A percentile compares a stretch with the other conserved stretches of the same genome.
These are phyloP conservation scores for Stylosanthes scabra DNA, from an alignment of 331 rosid species.

Conservation along the genomic window DNA sequence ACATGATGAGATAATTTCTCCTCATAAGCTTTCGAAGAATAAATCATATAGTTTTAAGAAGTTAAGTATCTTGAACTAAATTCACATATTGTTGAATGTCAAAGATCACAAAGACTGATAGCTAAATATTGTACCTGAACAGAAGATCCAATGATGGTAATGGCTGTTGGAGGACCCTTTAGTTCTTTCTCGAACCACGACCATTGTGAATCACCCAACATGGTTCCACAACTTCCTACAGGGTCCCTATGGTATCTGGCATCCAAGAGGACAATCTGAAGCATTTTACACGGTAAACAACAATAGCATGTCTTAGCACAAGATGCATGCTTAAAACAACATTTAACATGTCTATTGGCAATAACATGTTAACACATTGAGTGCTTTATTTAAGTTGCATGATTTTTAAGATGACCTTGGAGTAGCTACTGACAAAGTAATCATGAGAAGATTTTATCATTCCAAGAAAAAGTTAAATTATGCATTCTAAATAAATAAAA, in stretches of 20 bases:
- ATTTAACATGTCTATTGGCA: not conserved
- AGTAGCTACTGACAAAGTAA: slow-evolving; percentile 2
- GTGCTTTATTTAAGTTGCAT: not conserved
- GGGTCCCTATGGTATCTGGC: slow-evolving; percentile 90
- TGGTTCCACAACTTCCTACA: slow-evolving; percentile 73
- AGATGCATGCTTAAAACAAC: slow-evolving; percentile 31
- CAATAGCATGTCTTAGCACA: slow-evolving; percentile 36
- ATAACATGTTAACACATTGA: slow-evolving; percentile 1
- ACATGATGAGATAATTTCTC: not conserved
- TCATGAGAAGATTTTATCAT: slow-evolving; percentile 6
- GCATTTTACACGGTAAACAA: slow-evolving; percentile 30
- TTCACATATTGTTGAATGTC: slow-evolving; percentile 5
- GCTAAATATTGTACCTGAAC: slow-evolving; percentile 53
- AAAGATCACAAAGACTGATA: slow-evolving; percentile 5
- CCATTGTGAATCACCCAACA: slow-evolving; percentile 81
- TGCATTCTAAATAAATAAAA: not conserved
- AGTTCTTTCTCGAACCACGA: slow-evolving; percentile 78
- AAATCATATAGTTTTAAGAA: not conserved
- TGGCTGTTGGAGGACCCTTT: slow-evolving; percentile 62
- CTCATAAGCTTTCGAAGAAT: slow-evolving; percentile 15
- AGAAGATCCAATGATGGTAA: slow-evolving; percentile 82
- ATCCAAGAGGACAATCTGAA: slow-evolving; percentile 73
- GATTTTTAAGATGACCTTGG: slow-evolving; percentile 23
- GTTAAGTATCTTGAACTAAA: slow-evolving; percentile 10
- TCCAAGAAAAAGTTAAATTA: slow-evolving; percentile 3